Base-by-base conservation (phyloP, 2,329 filamentous ascomycete species). In the Neonectria coccinea region DNA sequence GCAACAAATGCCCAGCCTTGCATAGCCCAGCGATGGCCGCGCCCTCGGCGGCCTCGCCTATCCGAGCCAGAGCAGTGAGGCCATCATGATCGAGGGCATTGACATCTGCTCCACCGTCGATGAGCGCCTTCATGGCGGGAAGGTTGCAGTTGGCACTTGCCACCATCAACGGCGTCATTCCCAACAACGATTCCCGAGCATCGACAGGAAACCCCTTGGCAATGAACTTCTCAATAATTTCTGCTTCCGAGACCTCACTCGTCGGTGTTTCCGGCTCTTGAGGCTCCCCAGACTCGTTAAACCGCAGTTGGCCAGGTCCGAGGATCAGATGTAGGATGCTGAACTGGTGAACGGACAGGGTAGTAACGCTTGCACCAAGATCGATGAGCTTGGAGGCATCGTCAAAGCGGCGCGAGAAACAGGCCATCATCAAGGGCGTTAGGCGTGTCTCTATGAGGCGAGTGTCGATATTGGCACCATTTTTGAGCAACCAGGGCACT, bases 91-190 rank as follows among this genome's bases (percentile, higher is more conserved):
- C 72, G 12, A 71, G 27, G 3, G 70, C 68, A 22, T 74, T 66
- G 14, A 74, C 70, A 29, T 74, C 59, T 31, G 72, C 72, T 16
- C 72, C 72, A 14, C 69, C 71, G 16, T 64, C 52, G 25, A 74
- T 59, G 25, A 74, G 64, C 45, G 65, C 70, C 51, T 69, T 67
- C 63, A 74, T 74, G 27, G 72, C 71, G 11, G 64, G 61, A 18
- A 71, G 60, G 45, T 74, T 74, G 54, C 72, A 74, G 59, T 65
- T 73, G 5, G 72, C 66, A 59, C 72, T 73, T 12, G 72, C 72
- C 9, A 74, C 69, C 72, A 74, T 74, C 36, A 74, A 54, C 1
- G 72, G 72, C 6, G 72, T 74, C 72, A 74, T 74, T n/a, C 72
- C 72, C 9, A 73, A 50, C 16, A 74, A 53, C 18, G 68, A 64